These are phyloP conservation scores for Termitomyces sp. DNA, from an alignment of 768 basidiomycete genomes.

Conservation along the genomic window DNA sequence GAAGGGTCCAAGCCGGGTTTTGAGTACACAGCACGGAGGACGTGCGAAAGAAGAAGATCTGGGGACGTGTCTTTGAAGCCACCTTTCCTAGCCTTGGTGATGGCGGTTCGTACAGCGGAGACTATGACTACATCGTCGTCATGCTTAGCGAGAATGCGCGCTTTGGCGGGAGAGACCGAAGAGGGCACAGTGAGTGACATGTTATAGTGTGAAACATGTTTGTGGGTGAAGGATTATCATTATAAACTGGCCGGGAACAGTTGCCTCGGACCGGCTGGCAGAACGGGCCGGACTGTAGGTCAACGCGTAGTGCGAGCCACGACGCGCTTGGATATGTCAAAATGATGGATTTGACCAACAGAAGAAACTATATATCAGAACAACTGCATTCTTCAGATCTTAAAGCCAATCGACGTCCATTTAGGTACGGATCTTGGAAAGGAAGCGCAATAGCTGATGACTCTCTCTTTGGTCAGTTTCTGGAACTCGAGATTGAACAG, in stretches of 20 bases:
- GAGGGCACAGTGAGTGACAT: constrained; percentile 3
- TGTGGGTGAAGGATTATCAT: neutral
- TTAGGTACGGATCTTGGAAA: constrained; percentile 6
- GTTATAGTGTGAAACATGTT: neutral
- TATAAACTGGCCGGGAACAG: neutral
- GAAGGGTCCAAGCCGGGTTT: constrained; percentile 69
- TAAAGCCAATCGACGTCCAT: constrained; percentile 12
- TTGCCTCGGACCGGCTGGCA: neutral
- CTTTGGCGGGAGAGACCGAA: constrained; percentile 36
- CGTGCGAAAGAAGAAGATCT: constrained; percentile 73
- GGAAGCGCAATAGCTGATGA: constrained; percentile 5
- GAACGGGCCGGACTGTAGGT: neutral
- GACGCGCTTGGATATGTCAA: neutral
- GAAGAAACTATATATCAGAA: neutral
- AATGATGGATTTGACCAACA: neutral
- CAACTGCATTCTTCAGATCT: neutral
- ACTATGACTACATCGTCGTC: constrained; percentile 91
- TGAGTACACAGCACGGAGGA: constrained; percentile 67
- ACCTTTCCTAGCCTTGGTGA: constrained; percentile 87
- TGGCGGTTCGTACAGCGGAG: constrained; percentile 81
- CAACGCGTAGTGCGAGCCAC: neutral
- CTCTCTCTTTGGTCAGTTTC: constrained; percentile 7
- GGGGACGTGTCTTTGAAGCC: constrained; percentile 90
- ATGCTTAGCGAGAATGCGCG: constrained; percentile 61
- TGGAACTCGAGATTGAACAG: constrained; percentile 11